Evolutionary conservation across 2,329 filamentous ascomycete species (phyloP), one percentile per base, ranked within the genome.

Genomic region (Phyllosticta capitalensis): DNA sequence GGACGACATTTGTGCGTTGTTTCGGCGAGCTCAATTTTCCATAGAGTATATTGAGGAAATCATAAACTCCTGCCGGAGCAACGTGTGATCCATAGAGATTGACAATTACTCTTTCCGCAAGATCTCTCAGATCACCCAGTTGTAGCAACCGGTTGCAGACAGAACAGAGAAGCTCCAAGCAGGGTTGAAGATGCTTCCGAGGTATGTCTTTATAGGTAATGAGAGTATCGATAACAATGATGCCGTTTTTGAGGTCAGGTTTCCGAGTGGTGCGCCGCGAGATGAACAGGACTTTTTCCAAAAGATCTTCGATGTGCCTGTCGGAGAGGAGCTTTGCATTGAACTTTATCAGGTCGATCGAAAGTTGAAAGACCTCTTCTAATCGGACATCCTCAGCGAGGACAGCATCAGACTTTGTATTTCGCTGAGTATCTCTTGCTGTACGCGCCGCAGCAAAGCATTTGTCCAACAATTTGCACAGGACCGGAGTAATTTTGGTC

Each of bases 51-150:
- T 86, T 81, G 30, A 90, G 76, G 21, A 90, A 72, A 22, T 86
- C 81, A 58, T 83, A 79, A 52, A 90, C 79, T 1, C 86, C 85
- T 38, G 82, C 82, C 63, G 88, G 85, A 20, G 87, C 87, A 63
- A 89, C 83, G 68, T 90, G 87, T 1, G 88, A 90, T 66, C 79
- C 84, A 75, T 86, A 86, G 0, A 92, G 76, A 63, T 89, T 87
- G 67, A 81, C 79, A 30, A 91, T 76, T 0, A 85, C 86, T 62
- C 83, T 82, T 87, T 88, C 91, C 2, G 87, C 81, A 49, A 82
- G 79, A 63, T 85, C 83, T 61, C 83, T 77, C 10, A 89, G 77
- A 52, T 74, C 76, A 12, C 76, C 74, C 2, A 91, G 81, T 55
- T 89, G 77, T 62, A 82, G 84, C 69, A 87, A 86, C 61, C 90